Conservation (phyloP, 306 rosid species). For the Delonix regia region DNA sequence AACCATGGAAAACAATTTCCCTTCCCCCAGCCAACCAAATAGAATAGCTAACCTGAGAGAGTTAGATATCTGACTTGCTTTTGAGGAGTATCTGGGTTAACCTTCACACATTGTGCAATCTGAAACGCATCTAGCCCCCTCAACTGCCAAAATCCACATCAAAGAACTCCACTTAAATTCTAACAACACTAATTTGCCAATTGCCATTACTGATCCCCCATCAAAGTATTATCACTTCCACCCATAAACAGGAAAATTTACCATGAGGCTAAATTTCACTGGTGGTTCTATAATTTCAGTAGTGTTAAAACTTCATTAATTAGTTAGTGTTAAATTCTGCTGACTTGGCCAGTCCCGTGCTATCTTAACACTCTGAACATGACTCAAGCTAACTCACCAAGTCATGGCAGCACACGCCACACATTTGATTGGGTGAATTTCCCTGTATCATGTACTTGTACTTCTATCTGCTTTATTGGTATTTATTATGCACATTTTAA, state of each 20-base stretch:
- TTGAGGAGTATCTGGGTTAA: constrained; percentile 98
- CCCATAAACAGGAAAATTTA: background rate
- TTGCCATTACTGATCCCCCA: background rate
- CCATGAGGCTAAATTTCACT: background rate
- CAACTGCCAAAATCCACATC: constrained; percentile 55
- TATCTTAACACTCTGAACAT: background rate
- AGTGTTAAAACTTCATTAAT: background rate
- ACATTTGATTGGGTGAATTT: background rate
- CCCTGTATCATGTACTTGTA: background rate
- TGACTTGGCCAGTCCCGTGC: background rate
- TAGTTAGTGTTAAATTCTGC: background rate
- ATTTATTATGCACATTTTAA: background rate
- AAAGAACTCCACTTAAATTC: constrained; percentile 16
- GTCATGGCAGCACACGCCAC: background rate
- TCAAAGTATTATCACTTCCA: background rate
- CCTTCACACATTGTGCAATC: constrained; percentile 76
- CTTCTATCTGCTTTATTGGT: background rate
- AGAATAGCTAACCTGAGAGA: constrained; percentile 69
- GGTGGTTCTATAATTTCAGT: background rate
- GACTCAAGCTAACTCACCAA: background rate
- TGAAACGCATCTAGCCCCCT: constrained; percentile 63
- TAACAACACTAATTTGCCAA: constrained; percentile 7
- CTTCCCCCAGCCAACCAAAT: constrained; percentile 19
- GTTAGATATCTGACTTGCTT: constrained; percentile 94
- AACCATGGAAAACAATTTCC: background rate